Evolutionary conservation across 2,329 filamentous ascomycete genomes (phyloP).

Genomic region (Parafenestella ontariensis): DNA sequence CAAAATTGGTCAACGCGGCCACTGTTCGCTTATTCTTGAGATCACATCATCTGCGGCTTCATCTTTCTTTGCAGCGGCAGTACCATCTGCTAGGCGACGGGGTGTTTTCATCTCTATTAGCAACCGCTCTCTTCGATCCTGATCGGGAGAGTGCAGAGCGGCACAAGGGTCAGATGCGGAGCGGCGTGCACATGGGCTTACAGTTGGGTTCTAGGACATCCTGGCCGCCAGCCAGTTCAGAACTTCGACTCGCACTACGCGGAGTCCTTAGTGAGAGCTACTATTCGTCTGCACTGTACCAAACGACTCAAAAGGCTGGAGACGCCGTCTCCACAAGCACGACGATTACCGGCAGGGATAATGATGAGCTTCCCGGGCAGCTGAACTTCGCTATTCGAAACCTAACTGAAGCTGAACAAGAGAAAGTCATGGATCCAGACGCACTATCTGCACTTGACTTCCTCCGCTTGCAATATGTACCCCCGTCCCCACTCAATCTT

Average conservation of each 20-base stretch:
- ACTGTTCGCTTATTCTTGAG: slow-evolving; percentile 80
- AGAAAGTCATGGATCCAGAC: slow-evolving; percentile 81
- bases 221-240: slow-evolving; percentile 94
- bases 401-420: slow-evolving; percentile 77
- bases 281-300: slow-evolving; percentile 47
- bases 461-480: slow-evolving; percentile 82
- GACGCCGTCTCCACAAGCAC: background rate
- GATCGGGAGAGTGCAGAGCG: slow-evolving; percentile 81
- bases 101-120: slow-evolving; percentile 79
- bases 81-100: slow-evolving; percentile 89
- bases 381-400: slow-evolving; percentile 76
- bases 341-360: slow-evolving; percentile 25
- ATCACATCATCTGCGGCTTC: slow-evolving; percentile 72
- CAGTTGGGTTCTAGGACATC: slow-evolving; percentile 79
- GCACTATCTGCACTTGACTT: slow-evolving; percentile 93
- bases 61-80: slow-evolving; percentile 76
- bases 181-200: slow-evolving; percentile 75
- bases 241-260: slow-evolving; percentile 87
- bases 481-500: slow-evolving; percentile 72
- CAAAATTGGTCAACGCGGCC: slow-evolving; percentile 76
- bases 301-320: slow-evolving; percentile 21
- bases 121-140: slow-evolving; percentile 83
- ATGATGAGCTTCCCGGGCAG: slow-evolving; percentile 52
- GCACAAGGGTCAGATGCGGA: slow-evolving; percentile 69
- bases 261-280: slow-evolving; percentile 83